Evolutionary conservation across 163 green algal species (phyloP).

Genomic region (Scenedesmus sp.): DNA sequence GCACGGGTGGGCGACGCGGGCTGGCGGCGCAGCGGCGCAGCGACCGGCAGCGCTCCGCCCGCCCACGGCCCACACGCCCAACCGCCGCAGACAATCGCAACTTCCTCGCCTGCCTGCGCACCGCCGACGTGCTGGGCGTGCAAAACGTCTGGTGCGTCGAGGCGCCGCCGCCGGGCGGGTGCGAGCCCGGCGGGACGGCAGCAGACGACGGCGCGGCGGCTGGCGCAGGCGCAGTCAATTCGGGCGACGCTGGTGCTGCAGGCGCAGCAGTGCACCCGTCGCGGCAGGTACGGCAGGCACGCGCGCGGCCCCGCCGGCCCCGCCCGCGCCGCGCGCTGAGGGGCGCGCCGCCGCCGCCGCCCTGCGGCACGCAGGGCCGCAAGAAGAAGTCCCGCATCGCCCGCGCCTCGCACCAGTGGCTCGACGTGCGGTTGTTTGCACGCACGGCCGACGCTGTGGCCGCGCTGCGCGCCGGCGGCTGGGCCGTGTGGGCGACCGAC

Average conservation of each 20-base stretch:
- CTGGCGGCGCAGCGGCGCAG: too few species aligned
- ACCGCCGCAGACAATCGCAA: conserved; percentile 60
- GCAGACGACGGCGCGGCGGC: not conserved
- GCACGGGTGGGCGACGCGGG: too few species aligned
- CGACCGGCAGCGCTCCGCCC: too few species aligned
- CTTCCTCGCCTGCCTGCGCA: conserved; percentile 53
- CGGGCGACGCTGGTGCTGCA: not conserved
- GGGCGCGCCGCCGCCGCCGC: too few species aligned
- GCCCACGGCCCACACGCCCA: too few species aligned
- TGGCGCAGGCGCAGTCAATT: too few species aligned
- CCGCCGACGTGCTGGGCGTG: conserved; percentile 49
- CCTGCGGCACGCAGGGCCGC: conserved; percentile 6
- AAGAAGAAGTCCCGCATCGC: conserved; percentile 51
- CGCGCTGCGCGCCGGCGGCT: conserved; percentile 43
- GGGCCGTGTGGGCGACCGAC: conserved; percentile 59
- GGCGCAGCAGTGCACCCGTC: not conserved
- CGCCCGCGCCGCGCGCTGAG: too few species aligned
- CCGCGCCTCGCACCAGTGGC: conserved; percentile 45
- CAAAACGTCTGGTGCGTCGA: conserved; percentile 54
- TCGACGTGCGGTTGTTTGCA: conserved; percentile 55
- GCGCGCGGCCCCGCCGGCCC: too few species aligned
- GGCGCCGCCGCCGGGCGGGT: conserved; percentile 12
- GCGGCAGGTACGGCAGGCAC: too few species aligned
- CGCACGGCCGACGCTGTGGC: conserved; percentile 40
- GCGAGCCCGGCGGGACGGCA: conserved; percentile 18